Evolutionary conservation across 257 asterid species (phyloP).

Genomic region (Nicotiana otophora): DNA sequence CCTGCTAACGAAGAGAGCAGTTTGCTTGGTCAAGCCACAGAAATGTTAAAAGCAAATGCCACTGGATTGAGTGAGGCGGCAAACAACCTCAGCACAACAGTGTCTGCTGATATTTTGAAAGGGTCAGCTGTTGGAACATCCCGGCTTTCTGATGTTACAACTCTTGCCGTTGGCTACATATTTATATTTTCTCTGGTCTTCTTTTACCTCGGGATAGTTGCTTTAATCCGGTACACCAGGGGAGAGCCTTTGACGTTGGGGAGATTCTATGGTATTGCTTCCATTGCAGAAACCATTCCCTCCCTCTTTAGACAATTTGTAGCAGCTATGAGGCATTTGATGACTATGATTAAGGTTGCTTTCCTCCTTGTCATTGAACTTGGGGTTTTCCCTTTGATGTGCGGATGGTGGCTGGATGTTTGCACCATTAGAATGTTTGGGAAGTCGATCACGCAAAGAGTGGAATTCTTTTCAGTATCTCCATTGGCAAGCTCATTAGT

Average conservation of each 20-base stretch:
- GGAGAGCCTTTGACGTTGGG: constrained; percentile 95
- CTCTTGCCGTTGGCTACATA: constrained; percentile 95
- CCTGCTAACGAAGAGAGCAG: constrained; percentile 49
- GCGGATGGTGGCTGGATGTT: constrained; percentile 99
- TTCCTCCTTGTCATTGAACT: constrained; percentile 97
- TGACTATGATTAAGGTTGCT: constrained; percentile 99
- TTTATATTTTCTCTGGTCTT: constrained; percentile 70
- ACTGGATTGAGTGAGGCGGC: constrained; percentile 48
- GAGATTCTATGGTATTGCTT: constrained; percentile 90
- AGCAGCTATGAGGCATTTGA: constrained; percentile 90
- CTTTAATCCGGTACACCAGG: constrained; percentile 81
- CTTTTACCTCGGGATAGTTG: constrained; percentile 72
- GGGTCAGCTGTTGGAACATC: constrained; percentile 60
- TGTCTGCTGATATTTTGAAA: constrained; percentile 57
- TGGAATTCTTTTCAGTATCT: constrained; percentile 89
- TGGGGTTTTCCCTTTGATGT: constrained; percentile 96
- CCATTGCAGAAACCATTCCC: constrained; percentile 89
- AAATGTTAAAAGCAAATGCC: constrained; percentile 55
- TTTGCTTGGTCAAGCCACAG: constrained; percentile 63
- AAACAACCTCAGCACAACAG: constrained; percentile 47
- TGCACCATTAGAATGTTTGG: constrained; percentile 96
- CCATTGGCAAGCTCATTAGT: constrained; percentile 96
- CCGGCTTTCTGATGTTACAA: constrained; percentile 88
- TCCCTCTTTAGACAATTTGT: constrained; percentile 88
- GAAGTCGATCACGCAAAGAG: constrained; percentile 82